Evolutionary conservation across 306 rosid genomes (phyloP), one percentile per base, ranked within the genome.

Genomic region (Morella rubra): DNA sequence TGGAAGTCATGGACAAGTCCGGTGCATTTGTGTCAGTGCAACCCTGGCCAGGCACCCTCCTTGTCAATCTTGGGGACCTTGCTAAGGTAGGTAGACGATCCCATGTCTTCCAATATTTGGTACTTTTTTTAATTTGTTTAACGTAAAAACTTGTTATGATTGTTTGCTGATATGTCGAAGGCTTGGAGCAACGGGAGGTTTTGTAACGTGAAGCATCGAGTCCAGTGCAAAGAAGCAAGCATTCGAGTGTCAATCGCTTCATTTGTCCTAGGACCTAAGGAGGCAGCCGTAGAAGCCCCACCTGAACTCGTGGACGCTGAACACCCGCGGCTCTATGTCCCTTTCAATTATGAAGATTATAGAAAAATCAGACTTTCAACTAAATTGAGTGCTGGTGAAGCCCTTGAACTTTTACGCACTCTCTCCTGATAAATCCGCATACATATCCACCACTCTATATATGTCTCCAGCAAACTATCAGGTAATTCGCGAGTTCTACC

Each of bases 131-230:
- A 22, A 8, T 19, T 56, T 24, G 27, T 24, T 56, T 8, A n/a
- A 7, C 19, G n/a, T 8, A 6, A 0, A 19, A 18, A 7, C 5
- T 56, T 64, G 13, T 58, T 18, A n/a, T 12, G 2, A 44, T n/a
- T 8, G 5, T 44, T 20, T 24, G 45, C 52, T 52, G 7, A 27
- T 49, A 20, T 24, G 13, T 8, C 50, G 0, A 44, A 80, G 88
- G 79, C 50, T 37, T 87, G 97, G 94, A 89, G 94, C 86, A 91
- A 89, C 50, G 92, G 92, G 61, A 89, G 87, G 71, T 76, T 87
- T 73, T 55, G 59, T 82, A 84, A 77, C 75, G 73, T 82, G 83
- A 86, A 45, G 87, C 97, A 87, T 53, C 78, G 86, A 53, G 93
- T 89, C 0, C 77, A 79, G 69, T 89, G 97, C 85, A 80, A 70